Percentiles rank a stretch among this genome's conserved stretches.
These are phyloP conservation scores for Ophiostoma triangulosporum DNA, from an alignment of 2,329 filamentous ascomycete species.

Conservation along the genomic window DNA sequence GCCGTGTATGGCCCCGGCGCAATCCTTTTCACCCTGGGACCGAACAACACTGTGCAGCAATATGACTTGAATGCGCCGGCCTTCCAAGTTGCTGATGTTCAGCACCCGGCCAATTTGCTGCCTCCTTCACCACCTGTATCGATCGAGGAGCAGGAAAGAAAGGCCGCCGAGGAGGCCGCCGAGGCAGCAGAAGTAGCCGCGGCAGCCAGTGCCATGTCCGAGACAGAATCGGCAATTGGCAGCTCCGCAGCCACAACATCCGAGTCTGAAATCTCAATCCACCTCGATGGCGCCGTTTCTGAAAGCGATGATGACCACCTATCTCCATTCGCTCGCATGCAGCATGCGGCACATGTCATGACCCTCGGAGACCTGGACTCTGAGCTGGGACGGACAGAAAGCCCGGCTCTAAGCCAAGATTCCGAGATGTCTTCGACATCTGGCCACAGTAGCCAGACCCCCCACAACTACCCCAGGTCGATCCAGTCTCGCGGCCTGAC, in stretches of 20 bases:
- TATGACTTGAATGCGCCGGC: conserved; percentile 81
- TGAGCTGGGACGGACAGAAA: conserved; percentile 51
- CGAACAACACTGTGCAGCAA: conserved; percentile 82
- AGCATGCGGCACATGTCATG: conserved; percentile 47
- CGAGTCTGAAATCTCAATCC: conserved; percentile 42
- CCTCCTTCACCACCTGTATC: conserved; percentile 75
- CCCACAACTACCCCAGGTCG: conserved; percentile 36
- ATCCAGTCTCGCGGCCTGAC: conserved; percentile 40
- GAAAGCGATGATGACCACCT: conserved; percentile 67
- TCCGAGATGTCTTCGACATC: conserved; percentile 32
- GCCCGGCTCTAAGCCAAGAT: conserved; percentile 50
- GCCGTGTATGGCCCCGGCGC: conserved; percentile 82
- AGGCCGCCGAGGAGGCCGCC: neutral
- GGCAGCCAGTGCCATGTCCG: conserved; percentile 5
- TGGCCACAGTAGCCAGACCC: conserved; percentile 37
- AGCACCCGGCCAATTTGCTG: conserved; percentile 66
- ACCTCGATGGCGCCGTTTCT: conserved; percentile 45
- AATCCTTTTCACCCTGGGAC: conserved; percentile 80
- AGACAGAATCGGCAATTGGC: neutral
- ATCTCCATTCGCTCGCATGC: conserved; percentile 62
- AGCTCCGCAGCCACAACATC: conserved; percentile 29
- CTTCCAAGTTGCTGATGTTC: conserved; percentile 71
- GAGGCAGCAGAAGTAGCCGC: conserved; percentile 25
- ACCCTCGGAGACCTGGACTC: conserved; percentile 39
- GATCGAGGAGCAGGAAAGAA: conserved; percentile 50